A percentile compares a stretch with the other conserved stretches of the same genome.
These are phyloP conservation scores for Lodderomyces metapsilosis DNA, from an alignment of 1,139 yeast genomes.

Conservation along the genomic window DNA sequence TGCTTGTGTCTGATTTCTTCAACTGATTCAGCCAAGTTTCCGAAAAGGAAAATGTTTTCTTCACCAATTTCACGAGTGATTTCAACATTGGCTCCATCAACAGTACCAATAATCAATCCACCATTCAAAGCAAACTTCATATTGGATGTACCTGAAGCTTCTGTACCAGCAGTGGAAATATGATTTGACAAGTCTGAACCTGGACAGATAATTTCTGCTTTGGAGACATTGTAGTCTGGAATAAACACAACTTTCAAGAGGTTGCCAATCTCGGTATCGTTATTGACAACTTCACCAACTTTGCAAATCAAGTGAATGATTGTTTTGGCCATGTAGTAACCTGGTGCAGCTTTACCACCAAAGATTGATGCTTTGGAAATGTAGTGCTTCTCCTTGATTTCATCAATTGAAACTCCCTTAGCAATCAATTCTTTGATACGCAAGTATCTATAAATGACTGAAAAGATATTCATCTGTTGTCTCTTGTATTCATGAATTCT, in stretches of 20 bases:
- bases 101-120: slow-evolving; percentile 92
- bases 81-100: slow-evolving; percentile 96
- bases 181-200: slow-evolving; percentile 92
- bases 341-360: slow-evolving; percentile 97
- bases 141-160: slow-evolving; percentile 93
- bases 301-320: slow-evolving; percentile 82
- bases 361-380: slow-evolving; percentile 77
- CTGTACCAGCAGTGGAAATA: slow-evolving; percentile 98
- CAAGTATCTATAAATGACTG: slow-evolving; percentile 81
- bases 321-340: slow-evolving; percentile 91
- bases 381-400: slow-evolving; percentile 58
- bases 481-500: slow-evolving; percentile 95
- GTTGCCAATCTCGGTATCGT: slow-evolving; percentile 71
- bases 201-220: slow-evolving; percentile 88
- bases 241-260: slow-evolving; percentile 82
- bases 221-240: slow-evolving; percentile 91
- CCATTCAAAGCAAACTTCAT: slow-evolving; percentile 95
- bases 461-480: slow-evolving; percentile 89
- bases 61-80: slow-evolving; percentile 92
- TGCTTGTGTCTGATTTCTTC: slow-evolving; percentile 82
- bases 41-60: slow-evolving; percentile 88
- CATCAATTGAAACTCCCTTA: slow-evolving; percentile 45
- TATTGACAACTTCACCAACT: slow-evolving; percentile 78
- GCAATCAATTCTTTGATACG: slow-evolving; percentile 66
- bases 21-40: slow-evolving; percentile 86